Evolutionary conservation across 2,329 filamentous ascomycete genomes (phyloP).

Genomic region (Nigrograna mackinnonii): DNA sequence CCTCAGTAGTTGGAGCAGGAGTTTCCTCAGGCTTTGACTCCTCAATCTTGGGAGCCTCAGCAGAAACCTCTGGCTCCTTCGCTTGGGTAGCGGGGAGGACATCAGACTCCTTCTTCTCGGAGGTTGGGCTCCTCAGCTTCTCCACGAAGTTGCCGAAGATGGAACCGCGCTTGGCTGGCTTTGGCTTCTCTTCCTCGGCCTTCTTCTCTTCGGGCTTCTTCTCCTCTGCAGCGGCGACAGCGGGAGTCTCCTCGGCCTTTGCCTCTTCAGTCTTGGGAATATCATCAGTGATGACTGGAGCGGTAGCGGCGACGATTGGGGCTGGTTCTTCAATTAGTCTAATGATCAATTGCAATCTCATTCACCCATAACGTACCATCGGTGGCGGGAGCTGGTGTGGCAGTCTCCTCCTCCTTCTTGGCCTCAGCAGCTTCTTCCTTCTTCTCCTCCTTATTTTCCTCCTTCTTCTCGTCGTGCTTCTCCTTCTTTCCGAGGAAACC

Average conservation of each 20-base stretch:
- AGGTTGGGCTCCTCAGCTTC: constrained; percentile 52
- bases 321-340: too few species aligned
- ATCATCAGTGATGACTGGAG: too few species aligned
- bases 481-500: constrained; percentile 66
- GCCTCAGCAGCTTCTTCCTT: constrained; percentile 43
- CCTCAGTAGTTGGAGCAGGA: constrained; percentile 24
- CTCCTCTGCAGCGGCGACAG: constrained; percentile 29
- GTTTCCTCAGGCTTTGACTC: constrained; percentile 22
- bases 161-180: constrained; percentile 80
- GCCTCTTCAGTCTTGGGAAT: too few species aligned
- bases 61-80: constrained; percentile 49
- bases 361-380: too few species aligned
- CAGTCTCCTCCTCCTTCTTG: constrained; percentile 32
- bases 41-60: constrained; percentile 38
- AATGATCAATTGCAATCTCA: too few species aligned
- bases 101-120: constrained; percentile 73
- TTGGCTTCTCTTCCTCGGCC: constrained; percentile 51
- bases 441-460: constrained; percentile 47
- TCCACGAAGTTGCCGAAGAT: constrained; percentile 79
- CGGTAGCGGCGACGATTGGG: too few species aligned
- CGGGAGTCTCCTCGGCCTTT: constrained; percentile 20
- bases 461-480: constrained; percentile 47
- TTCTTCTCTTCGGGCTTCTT: constrained; percentile 57
- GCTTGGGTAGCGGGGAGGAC: constrained; percentile 54
- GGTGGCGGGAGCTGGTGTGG: constrained; percentile 26